Conservation (phyloP, 2,329 filamentous ascomycete species). For the Colletotrichum kahawae region DNA sequence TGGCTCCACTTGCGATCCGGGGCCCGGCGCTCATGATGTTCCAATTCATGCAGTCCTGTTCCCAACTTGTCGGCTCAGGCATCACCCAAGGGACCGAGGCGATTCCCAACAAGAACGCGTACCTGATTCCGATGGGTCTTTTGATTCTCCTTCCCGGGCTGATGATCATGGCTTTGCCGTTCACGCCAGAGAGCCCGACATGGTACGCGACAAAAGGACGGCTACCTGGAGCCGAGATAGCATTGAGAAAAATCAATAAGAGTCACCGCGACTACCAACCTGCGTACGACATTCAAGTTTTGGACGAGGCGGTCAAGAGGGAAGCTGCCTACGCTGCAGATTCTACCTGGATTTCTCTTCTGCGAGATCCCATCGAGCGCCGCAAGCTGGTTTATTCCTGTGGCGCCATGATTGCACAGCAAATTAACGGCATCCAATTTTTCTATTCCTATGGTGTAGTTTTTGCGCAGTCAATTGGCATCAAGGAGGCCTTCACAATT, state of each 20-base stretch:
- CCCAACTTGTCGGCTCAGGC: slow-evolving; percentile 32
- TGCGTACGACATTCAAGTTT: neutral
- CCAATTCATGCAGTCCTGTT: slow-evolving; percentile 35
- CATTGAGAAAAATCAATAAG: slow-evolving; percentile 7
- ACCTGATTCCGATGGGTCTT: slow-evolving; percentile 30
- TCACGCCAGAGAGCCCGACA: slow-evolving; percentile 30
- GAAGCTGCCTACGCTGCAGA: slow-evolving; percentile 30
- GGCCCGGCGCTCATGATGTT: slow-evolving; percentile 35
- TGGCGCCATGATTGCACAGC: slow-evolving; percentile 45
- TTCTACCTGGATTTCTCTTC: slow-evolving; percentile 40
- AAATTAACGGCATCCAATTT: slow-evolving; percentile 50
- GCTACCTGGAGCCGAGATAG: slow-evolving; percentile 30
- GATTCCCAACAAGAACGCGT: slow-evolving; percentile 28
- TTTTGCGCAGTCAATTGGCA: slow-evolving; percentile 42
- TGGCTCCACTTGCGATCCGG: slow-evolving; percentile 30
- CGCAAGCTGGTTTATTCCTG: slow-evolving; percentile 46
- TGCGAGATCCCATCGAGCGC: slow-evolving; percentile 46
- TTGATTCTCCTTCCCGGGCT: slow-evolving; percentile 26
- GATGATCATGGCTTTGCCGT: slow-evolving; percentile 26
- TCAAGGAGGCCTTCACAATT: slow-evolving; percentile 41
- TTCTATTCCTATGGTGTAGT: slow-evolving; percentile 46
- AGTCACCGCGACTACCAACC: slow-evolving; percentile 17
- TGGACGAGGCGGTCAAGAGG: slow-evolving; percentile 12
- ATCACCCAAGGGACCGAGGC: slow-evolving; percentile 25
- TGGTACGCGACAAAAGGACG: slow-evolving; percentile 37